These are phyloP conservation scores for Aspergillus hiratsukae DNA, from an alignment of 2,329 filamentous ascomycete genomes.

Conservation along the genomic window DNA sequence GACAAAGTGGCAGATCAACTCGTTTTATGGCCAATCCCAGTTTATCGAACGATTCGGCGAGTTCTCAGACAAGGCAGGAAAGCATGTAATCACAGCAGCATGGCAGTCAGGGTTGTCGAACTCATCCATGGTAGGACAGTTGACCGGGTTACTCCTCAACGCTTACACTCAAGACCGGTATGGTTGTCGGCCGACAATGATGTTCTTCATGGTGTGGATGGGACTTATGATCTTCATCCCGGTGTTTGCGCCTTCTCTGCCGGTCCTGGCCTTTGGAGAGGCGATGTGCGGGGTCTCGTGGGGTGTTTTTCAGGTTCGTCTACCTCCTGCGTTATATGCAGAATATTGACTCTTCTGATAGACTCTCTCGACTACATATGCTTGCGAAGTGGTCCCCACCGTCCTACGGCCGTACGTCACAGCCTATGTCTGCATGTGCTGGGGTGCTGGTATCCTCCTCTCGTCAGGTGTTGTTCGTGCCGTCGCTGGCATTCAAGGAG, in stretches of 20 bases:
- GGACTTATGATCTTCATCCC: constrained; percentile 13
- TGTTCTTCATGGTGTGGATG: constrained; percentile 12
- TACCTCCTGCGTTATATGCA: background rate
- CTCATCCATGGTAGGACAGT: constrained; percentile 12
- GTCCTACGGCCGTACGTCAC: constrained; percentile 27
- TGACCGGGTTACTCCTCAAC: constrained; percentile 21
- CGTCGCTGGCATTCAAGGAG: constrained; percentile 12
- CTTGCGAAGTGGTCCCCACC: constrained; percentile 29
- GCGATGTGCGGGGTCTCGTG: constrained; percentile 8
- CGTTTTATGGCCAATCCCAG: constrained; percentile 9
- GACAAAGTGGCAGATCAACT: constrained; percentile 1
- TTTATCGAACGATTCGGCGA: constrained; percentile 8
- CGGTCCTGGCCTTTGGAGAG: constrained; percentile 5
- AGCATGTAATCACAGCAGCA: constrained; percentile 16
- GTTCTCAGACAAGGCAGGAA: background rate
- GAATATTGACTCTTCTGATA: background rate
- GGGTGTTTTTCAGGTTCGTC: constrained; percentile 9
- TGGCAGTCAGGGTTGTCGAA: constrained; percentile 26
- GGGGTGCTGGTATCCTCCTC: constrained; percentile 22
- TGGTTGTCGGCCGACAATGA: constrained; percentile 21
- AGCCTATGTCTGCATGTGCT: constrained; percentile 25
- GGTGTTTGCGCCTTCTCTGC: constrained; percentile 7
- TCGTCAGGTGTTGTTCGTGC: constrained; percentile 22
- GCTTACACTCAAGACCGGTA: constrained; percentile 20
- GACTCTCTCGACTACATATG: constrained; percentile 18